Base-by-base conservation (phyloP, 495 filamentous ascomycete species). In the Haplographium delicatum region DNA sequence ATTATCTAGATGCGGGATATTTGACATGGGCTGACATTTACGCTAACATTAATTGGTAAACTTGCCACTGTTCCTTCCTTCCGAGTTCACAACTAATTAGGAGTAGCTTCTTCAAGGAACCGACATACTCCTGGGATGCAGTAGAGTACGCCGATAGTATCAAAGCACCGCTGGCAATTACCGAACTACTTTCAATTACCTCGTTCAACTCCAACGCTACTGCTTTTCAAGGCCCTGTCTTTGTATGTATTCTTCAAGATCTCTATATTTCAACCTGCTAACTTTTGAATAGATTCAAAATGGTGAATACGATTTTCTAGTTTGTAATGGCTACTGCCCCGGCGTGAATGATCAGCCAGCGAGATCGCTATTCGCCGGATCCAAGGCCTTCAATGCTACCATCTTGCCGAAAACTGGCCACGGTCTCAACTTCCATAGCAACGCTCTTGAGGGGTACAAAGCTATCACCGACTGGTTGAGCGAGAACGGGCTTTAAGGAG, bases 271-370 rank as follows among this genome's bases (percentile, higher is more conserved):
- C 35, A 39, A 39, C 35, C 35, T 39, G 35, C 35, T 39, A 39
- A 39, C 35, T n/a, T 39, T 39, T 39, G 35, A 39, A 39, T 39
- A 39, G 35, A 39, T 39, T 39, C 35, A 39, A 39, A 39, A 39
- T 16, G 35, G 35, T 39, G 35, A 39, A 39, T 39, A 39, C 35
- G 35, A 39, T 39, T 39, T 39, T 39, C 35, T 39, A 39, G 35
- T 39, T 39, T 39, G 35, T 39, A 39, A 39, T 39, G 35, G 35
- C 35, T 39, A 39, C 35, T 39, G 35, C 35, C 35, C 35, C 35
- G 35, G 35, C 35, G 35, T 39, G 35, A 39, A 39, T 39, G 9
- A 39, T 39, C 35, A 39, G 35, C 35, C 35, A 39, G 35, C 35
- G 35, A 39, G 35, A 39, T 39, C 35, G 35, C 8, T 39, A 39